Conservation (phyloP, 2,329 filamentous ascomycete genomes). For the Aspergillus sp. region DNA sequence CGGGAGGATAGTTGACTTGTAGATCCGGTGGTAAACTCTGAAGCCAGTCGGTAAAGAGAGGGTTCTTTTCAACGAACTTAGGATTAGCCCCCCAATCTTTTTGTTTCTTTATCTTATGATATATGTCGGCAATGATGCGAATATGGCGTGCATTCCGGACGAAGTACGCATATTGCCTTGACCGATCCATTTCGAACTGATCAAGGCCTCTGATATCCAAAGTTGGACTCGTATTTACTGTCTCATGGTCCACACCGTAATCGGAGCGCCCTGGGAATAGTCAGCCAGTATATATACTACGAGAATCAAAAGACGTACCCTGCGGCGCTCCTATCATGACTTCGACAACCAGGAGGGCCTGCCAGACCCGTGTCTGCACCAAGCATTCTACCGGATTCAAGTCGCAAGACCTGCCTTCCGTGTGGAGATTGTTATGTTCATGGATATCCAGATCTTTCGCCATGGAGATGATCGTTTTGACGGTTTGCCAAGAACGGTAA, state of each 20-base stretch:
- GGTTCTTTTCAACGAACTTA: slow-evolving; percentile 76
- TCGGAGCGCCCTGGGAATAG: slow-evolving; percentile 67
- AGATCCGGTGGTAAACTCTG: slow-evolving; percentile 76
- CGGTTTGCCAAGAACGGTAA: slow-evolving; percentile 95
- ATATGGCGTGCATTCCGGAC: slow-evolving; percentile 76
- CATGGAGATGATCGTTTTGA: slow-evolving; percentile 91
- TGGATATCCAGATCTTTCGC: slow-evolving; percentile 86
- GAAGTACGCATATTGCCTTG: slow-evolving; percentile 81
- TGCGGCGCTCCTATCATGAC: slow-evolving; percentile 92
- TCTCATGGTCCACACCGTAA: slow-evolving; percentile 71
- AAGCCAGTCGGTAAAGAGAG: slow-evolving; percentile 74
- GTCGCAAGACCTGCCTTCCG: slow-evolving; percentile 69
- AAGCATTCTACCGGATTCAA: slow-evolving; percentile 73
- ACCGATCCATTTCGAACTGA: slow-evolving; percentile 73
- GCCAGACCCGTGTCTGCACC: slow-evolving; percentile 85
- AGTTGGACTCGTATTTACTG: slow-evolving; percentile 72
- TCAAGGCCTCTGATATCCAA: slow-evolving; percentile 67
- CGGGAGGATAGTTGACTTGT: slow-evolving; percentile 72
- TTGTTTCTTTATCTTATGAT: slow-evolving; percentile 70
- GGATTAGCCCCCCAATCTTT: slow-evolving; percentile 87
- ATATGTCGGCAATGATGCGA: slow-evolving; percentile 72
- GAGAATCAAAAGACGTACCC: slow-evolving; percentile 56
- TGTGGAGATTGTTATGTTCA: slow-evolving; percentile 80
- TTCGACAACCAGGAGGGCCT: slow-evolving; percentile 81
- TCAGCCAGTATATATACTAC: slow-evolving; percentile 16